Conservation (phyloP, 345 rosid genomes). For the Geranium brycei region DNA sequence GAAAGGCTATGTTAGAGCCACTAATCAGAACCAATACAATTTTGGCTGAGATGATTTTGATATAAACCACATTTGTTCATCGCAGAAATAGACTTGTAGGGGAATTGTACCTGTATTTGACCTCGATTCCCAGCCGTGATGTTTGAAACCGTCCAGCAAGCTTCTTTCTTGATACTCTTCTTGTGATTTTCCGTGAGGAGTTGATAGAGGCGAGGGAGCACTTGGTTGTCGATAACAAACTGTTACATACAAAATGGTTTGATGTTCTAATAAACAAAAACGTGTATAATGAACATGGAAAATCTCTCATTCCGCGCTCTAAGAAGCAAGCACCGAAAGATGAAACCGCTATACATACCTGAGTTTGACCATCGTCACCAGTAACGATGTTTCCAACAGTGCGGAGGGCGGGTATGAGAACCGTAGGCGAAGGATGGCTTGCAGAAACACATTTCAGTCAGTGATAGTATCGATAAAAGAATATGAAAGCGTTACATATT, state of each 20-base stretch:
- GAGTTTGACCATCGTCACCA: constrained; percentile 73
- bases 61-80: no score
- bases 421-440: constrained; percentile 60
- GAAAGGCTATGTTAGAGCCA: no score
- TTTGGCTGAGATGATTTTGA: no score
- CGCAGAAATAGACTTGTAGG: no score
- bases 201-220: constrained; percentile 45
- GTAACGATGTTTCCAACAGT: constrained; percentile 67
- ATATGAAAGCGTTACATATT: constrained; percentile 1
- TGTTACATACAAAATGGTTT: constrained; percentile 15
- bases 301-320: background rate
- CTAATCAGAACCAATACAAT: no score
- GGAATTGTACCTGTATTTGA: constrained; percentile 23
- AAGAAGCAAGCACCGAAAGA: background rate
- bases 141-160: constrained; percentile 80
- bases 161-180: constrained; percentile 62
- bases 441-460: constrained; percentile 12
- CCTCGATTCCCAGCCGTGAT: constrained; percentile 58
- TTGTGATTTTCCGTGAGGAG: constrained; percentile 49
- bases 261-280: background rate
- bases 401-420: constrained; percentile 61
- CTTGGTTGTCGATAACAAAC: constrained; percentile 62
- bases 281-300: background rate
- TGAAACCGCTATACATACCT: constrained; percentile 23
- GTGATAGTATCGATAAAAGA: constrained; percentile 7